Percentiles rank a stretch among this genome's conserved stretches.
These are phyloP conservation scores for Thymus quinquecostatus DNA, from an alignment of 257 asterid genomes.

Conservation along the genomic window DNA sequence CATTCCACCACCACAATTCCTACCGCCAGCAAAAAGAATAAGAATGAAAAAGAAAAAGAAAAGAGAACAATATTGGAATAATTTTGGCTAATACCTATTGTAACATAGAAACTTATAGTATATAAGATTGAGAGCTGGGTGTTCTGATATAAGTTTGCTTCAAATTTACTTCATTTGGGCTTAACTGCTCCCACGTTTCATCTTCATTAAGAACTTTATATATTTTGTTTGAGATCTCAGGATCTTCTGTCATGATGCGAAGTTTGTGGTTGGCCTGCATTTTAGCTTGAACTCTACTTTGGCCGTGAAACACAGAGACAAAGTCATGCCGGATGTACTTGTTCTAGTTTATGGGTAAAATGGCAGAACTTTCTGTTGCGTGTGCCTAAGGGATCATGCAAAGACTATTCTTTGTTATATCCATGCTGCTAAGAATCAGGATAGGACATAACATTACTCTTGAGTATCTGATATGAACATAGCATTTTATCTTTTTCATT, in stretches of 20 bases:
- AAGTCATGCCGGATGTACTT: slow-evolving; percentile 11
- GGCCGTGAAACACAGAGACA: neutral
- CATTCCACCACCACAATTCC: neutral
- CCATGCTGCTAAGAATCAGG: slow-evolving; percentile 22
- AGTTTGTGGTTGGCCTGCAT: slow-evolving; percentile 1
- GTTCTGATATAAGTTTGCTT: no score
- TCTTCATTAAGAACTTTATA: neutral
- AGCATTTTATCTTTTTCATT: slow-evolving; percentile 1
- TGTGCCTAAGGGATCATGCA: slow-evolving; percentile 14
- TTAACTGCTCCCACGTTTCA: no score
- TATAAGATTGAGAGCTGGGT: no score
- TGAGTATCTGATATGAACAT: slow-evolving; percentile 7
- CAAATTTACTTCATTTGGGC: no score
- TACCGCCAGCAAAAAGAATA: neutral
- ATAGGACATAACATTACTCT: slow-evolving; percentile 2
- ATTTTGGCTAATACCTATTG: no score
- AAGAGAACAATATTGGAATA: no score
- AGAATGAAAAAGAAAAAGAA: no score
- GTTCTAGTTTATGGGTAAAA: neutral
- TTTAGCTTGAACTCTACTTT: slow-evolving; percentile 3
- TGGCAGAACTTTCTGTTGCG: slow-evolving; percentile 2
- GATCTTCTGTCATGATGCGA: neutral
- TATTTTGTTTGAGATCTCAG: neutral
- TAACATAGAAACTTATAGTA: no score
- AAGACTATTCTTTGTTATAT: slow-evolving; percentile 1